Evolutionary conservation across 129 eudicot species (phyloP).

Genomic region (Dittrichia graveolens): DNA sequence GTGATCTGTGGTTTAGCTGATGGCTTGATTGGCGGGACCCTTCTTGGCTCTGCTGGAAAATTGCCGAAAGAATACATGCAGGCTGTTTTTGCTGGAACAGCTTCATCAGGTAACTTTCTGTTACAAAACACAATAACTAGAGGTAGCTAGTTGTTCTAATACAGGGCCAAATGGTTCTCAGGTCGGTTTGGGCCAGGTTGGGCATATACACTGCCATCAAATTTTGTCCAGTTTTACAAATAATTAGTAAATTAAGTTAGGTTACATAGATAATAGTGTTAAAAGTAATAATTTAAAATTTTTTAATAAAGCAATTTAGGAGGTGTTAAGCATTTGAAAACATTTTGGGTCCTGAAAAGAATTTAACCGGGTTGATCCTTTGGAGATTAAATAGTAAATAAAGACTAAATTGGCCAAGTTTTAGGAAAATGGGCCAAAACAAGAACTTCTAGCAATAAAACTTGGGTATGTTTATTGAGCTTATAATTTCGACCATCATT

Average conservation of each 20-base stretch:
- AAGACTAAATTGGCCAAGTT: background rate
- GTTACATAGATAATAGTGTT: background rate
- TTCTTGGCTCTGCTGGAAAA: conserved; percentile 81
- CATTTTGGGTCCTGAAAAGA: background rate
- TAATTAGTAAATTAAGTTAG: background rate
- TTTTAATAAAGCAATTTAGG: background rate
- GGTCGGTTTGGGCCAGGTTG: too few species aligned
- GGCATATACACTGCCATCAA: background rate
- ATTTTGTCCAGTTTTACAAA: background rate
- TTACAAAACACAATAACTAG: background rate
- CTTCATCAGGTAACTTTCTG: conserved; percentile 68
- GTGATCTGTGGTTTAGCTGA: conserved; percentile 69
- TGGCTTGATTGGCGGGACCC: conserved; percentile 78
- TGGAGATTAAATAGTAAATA: background rate
- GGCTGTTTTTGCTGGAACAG: conserved; percentile 93
- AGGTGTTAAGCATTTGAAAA: background rate
- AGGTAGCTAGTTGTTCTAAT: background rate
- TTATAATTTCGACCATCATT: background rate
- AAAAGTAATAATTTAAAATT: background rate
- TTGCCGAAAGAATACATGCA: conserved; percentile 91
- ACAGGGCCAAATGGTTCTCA: background rate
- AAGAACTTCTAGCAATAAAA: background rate
- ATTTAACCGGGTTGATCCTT: background rate
- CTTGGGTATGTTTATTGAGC: background rate
- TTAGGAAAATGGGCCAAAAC: background rate